These are phyloP conservation scores for Yamadazyma dushanensis DNA, from an alignment of 1,139 yeast species.

Conservation along the genomic window DNA sequence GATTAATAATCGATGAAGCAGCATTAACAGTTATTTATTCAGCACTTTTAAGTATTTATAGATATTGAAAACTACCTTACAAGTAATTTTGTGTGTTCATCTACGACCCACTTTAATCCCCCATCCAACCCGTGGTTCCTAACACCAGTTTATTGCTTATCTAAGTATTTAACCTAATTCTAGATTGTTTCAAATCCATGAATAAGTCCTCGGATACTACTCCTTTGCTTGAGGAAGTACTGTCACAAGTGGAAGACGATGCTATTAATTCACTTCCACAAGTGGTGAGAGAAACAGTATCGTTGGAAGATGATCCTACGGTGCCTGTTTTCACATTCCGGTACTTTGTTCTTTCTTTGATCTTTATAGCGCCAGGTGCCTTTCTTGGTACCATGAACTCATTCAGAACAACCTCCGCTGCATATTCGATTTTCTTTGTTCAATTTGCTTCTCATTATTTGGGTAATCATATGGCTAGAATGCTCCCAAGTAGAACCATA, in stretches of 20 bases:
- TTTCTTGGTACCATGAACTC: slow-evolving; percentile 49
- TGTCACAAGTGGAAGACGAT: not conserved
- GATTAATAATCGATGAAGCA: too few relatives aligned
- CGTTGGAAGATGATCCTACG: slow-evolving; percentile 35
- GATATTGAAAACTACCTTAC: too few relatives aligned
- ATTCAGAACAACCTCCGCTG: slow-evolving; percentile 47
- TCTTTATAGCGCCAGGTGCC: slow-evolving; percentile 49
- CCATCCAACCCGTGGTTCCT: too few relatives aligned
- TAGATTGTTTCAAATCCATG: too few relatives aligned
- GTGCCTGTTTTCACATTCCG: slow-evolving; percentile 42
- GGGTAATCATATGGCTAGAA: slow-evolving; percentile 39
- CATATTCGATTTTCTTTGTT: slow-evolving; percentile 46
- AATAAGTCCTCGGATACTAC: not conserved
- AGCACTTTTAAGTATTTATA: too few relatives aligned
- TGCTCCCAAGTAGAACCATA: slow-evolving; percentile 7
- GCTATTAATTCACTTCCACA: slow-evolving; percentile 20
- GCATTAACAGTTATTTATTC: too few relatives aligned
- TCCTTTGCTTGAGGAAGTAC: not conserved
- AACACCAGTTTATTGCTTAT: too few relatives aligned
- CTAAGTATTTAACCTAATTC: too few relatives aligned
- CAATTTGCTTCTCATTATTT: slow-evolving; percentile 45
- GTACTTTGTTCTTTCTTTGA: slow-evolving; percentile 35
- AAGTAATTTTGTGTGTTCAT: too few relatives aligned
- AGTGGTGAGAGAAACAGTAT: slow-evolving; percentile 33
- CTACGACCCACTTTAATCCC: too few relatives aligned